phyloP scores from a whole-genome alignment of 768 basidiomycete genomes.

The Hericium coralloides region DNA sequence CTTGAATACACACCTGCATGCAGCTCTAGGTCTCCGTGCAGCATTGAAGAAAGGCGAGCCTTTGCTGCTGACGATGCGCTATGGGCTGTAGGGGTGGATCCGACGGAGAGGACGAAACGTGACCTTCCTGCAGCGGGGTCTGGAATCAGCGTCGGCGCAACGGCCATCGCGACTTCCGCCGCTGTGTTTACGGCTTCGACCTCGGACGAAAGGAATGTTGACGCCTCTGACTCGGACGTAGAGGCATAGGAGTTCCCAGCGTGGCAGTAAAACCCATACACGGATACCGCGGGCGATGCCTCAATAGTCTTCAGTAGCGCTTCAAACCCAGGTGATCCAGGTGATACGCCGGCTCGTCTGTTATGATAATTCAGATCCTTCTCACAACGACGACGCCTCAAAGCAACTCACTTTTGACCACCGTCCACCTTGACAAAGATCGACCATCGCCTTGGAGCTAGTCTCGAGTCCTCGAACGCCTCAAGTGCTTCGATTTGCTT shows the following conservation, averaged over 20 bases:
- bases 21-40: conserved; percentile 62
- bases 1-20: conserved; percentile 48
- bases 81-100: conserved; percentile 85
- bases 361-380: conserved; percentile 11
- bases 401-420: conserved; percentile 61
- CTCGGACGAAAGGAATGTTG: conserved; percentile 58
- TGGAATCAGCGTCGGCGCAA: conserved; percentile 30
- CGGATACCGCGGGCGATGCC: conserved; percentile 42
- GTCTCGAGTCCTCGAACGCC: conserved; percentile 39
- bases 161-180: conserved; percentile 44
- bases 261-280: conserved; percentile 84
- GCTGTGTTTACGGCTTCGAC: conserved; percentile 61
- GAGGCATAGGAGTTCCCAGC: conserved; percentile 74
- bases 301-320: conserved; percentile 45
- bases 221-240: conserved; percentile 54
- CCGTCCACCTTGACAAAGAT: conserved; percentile 77
- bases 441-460: conserved; percentile 48
- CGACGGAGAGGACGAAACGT: conserved; percentile 68
- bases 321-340: conserved; percentile 44
- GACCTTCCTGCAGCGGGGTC: conserved; percentile 21
- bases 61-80: conserved; percentile 51
- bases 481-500: conserved; percentile 62
- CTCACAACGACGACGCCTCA: not conserved
- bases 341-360: conserved; percentile 68
- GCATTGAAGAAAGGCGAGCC: conserved; percentile 31